Percentiles rank a stretch among this genome's conserved stretches.
Conservation (phyloP, 2,329 filamentous ascomycete genomes). For the Magnaporthales sp. region DNA sequence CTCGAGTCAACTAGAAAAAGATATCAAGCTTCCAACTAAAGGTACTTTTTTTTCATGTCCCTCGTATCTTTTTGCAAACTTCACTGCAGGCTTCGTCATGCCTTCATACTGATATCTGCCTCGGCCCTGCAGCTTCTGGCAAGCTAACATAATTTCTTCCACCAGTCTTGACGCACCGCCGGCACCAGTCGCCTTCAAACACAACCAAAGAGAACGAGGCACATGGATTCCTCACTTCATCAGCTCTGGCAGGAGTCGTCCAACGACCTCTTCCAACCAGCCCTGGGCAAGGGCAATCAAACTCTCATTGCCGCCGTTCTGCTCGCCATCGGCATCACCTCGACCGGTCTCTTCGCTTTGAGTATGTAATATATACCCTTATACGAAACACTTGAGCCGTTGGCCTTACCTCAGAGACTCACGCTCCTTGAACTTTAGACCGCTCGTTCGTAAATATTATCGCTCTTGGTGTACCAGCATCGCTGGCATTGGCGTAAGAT, state of each 20-base stretch:
- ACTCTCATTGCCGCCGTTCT: constrained; percentile 74
- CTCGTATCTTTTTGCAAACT: no score
- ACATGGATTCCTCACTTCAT: constrained; percentile 74
- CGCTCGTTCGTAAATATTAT: constrained; percentile 71
- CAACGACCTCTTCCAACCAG: constrained; percentile 73
- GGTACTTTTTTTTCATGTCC: no score
- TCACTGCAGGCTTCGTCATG: not conserved
- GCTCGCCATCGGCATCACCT: constrained; percentile 60
- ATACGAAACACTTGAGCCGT: not conserved
- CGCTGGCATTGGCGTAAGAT: constrained; percentile 79
- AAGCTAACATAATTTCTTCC: not conserved
- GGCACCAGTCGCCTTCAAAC: not conserved
- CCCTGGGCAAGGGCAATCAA: constrained; percentile 73
- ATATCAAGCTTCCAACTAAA: no score
- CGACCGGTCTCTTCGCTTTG: constrained; percentile 75
- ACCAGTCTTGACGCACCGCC: not conserved
- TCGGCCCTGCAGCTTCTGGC: not conserved
- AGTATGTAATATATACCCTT: constrained; percentile 46
- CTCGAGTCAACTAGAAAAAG: not conserved
- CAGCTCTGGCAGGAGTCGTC: constrained; percentile 91
- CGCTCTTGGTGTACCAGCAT: constrained; percentile 75
- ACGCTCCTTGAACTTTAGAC: constrained; percentile 41
- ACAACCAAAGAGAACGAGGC: constrained; percentile 15
- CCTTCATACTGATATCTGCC: not conserved
- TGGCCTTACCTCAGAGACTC: not conserved